phyloP scores from a whole-genome alignment of 345 rosid genomes.

The Eucalyptus tenuipes region DNA sequence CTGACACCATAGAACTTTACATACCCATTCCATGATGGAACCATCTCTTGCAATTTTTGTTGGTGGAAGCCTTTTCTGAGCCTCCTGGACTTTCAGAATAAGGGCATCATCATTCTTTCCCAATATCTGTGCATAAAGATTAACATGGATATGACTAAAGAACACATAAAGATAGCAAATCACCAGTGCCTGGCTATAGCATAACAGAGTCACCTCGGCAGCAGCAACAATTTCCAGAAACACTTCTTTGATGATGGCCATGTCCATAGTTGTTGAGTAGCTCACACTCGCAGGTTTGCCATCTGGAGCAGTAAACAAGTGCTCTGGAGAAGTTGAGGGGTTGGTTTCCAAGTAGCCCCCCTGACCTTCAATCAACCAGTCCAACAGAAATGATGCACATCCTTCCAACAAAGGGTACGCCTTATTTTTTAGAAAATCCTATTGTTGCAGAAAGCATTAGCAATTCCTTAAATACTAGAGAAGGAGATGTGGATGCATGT shows the following conservation, averaged over 20 bases:
- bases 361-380: conserved; percentile 84
- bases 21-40: conserved; percentile 93
- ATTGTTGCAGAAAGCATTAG: conserved; percentile 1
- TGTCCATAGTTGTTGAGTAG: conserved; percentile 95
- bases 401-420: conserved; percentile 94
- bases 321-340: conserved; percentile 98
- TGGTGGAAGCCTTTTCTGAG: conserved; percentile 66
- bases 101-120: conserved; percentile 49
- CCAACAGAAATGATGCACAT: conserved; percentile 66
- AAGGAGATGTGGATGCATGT: neutral
- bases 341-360: conserved; percentile 79
- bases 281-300: conserved; percentile 82
- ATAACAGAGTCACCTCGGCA: conserved; percentile 47
- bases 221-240: conserved; percentile 64
- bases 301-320: conserved; percentile 63
- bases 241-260: conserved; percentile 73
- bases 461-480: neutral
- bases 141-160: neutral
- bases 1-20: neutral
- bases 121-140: conserved; percentile 38
- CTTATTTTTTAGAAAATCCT: conserved; percentile 73
- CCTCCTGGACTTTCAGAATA: conserved; percentile 38
- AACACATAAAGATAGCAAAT: neutral
- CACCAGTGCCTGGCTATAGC: neutral
- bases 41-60: conserved; percentile 76